Conservation (phyloP, 495 filamentous ascomycete species). For the Tuber microsphaerosporum region DNA sequence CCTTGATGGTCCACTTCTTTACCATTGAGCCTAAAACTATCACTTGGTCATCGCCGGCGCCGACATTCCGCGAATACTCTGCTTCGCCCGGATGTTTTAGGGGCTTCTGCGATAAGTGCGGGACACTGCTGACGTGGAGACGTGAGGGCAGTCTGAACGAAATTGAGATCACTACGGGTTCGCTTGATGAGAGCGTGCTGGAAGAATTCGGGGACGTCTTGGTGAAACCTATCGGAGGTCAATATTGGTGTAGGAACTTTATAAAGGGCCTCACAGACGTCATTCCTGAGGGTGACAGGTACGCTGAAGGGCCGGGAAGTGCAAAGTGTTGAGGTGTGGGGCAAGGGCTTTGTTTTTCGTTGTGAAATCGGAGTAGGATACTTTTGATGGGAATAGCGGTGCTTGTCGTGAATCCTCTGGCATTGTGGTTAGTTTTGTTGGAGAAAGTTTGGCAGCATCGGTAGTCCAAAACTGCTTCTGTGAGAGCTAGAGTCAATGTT, state of each 20-base stretch:
- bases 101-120: conserved; percentile 18
- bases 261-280: conserved; percentile 13
- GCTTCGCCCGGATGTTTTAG: conserved; percentile 7
- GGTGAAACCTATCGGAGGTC: conserved; percentile 2
- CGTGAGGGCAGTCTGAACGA: not conserved
- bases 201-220: not conserved
- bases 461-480: not conserved
- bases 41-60: conserved; percentile 24
- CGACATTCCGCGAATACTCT: conserved; percentile 14
- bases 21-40: conserved; percentile 36
- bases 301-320: not conserved
- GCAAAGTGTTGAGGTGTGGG: not conserved
- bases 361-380: not conserved
- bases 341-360: not conserved
- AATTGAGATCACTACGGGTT: not conserved
- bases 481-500: not conserved
- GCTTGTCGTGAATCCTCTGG: not conserved
- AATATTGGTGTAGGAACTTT: conserved; percentile 11
- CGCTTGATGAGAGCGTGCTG: not conserved
- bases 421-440: not conserved
- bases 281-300: conserved; percentile 2
- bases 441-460: not conserved
- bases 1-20: conserved; percentile 41
- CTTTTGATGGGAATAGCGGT: not conserved
- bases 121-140: conserved; percentile 17